Percentiles rank a stretch among this genome's conserved stretches.
Evolutionary conservation across 148 eudicot genomes (phyloP).

Genomic region (Fagopyrum tataricum): DNA sequence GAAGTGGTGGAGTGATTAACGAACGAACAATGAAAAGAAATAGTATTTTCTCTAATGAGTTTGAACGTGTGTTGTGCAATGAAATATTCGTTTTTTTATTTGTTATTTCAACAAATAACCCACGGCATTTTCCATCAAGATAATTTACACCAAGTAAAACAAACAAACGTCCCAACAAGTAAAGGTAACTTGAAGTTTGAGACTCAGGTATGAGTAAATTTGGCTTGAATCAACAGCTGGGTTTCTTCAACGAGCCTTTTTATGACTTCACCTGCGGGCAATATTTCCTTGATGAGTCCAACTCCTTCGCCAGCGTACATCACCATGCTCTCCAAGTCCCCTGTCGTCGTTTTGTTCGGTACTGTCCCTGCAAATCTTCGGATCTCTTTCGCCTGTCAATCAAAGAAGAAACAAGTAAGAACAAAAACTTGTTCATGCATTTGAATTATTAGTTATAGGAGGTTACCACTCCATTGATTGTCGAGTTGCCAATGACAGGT

Average conservation of each 20-base stretch:
- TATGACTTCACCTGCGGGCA: conserved; percentile 67
- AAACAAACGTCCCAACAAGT: background rate
- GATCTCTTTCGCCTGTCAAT: conserved; percentile 63
- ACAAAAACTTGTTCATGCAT: background rate
- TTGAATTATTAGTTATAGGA: background rate
- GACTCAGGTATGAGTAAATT: conserved; percentile 15
- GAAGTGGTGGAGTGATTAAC: no score
- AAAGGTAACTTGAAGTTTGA: background rate
- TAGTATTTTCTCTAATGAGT: no score
- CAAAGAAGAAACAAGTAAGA: conserved; percentile 4
- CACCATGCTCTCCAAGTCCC: conserved; percentile 88
- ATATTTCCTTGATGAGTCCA: conserved; percentile 70
- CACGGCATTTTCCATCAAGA: background rate
- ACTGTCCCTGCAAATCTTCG: conserved; percentile 78
- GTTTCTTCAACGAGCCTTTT: conserved; percentile 56
- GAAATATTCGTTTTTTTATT: no score
- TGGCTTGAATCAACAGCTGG: conserved; percentile 40
- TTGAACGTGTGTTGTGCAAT: no score
- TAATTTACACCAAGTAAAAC: background rate
- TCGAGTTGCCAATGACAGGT: conserved; percentile 69
- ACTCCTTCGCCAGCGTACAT: conserved; percentile 92
- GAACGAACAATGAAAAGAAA: no score
- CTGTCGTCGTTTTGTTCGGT: conserved; percentile 67
- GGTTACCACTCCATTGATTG: conserved; percentile 66
- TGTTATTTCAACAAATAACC: no score